These are phyloP conservation scores for Kodamaea plutei DNA, from an alignment of 1,139 yeast genomes.

Conservation along the genomic window DNA sequence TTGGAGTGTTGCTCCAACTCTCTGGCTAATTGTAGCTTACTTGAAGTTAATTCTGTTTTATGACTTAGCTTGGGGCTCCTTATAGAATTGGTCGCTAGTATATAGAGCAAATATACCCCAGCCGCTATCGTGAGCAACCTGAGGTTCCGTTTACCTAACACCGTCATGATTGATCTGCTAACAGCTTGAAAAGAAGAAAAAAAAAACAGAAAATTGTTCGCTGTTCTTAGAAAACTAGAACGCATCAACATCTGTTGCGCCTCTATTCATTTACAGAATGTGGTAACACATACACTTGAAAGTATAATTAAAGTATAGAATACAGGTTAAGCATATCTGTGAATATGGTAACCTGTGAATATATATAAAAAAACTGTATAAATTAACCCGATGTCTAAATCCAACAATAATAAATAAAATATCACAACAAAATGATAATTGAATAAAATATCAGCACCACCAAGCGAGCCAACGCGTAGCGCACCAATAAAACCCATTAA, in stretches of 20 bases:
- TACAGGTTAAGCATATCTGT: too few relatives aligned
- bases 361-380: conserved; percentile 17
- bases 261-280: too few relatives aligned
- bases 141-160: conserved; percentile 5
- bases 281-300: too few relatives aligned
- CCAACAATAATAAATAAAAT: conserved; percentile 19
- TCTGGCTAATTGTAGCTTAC: conserved; percentile 22
- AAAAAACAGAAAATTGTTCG: too few relatives aligned
- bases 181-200: too few relatives aligned
- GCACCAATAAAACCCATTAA: conserved; percentile 23
- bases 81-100: conserved; percentile 8
- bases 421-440: conserved; percentile 2
- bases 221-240: too few relatives aligned
- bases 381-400: conserved; percentile 41
- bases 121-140: conserved; percentile 5
- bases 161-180: conserved; percentile 1
- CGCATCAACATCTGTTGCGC: too few relatives aligned
- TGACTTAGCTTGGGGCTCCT: conserved; percentile 10
- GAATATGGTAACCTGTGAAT: too few relatives aligned
- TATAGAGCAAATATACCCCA: conserved; percentile 10
- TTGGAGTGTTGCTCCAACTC: conserved; percentile 31
- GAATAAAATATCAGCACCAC: background rate
- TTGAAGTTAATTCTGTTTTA: conserved; percentile 22
- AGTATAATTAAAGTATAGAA: too few relatives aligned
- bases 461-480: background rate